A percentile compares a stretch with the other conserved stretches of the same genome.
Conservation (phyloP, 768 basidiomycete species). For the Strobilomyces dryophilus region DNA sequence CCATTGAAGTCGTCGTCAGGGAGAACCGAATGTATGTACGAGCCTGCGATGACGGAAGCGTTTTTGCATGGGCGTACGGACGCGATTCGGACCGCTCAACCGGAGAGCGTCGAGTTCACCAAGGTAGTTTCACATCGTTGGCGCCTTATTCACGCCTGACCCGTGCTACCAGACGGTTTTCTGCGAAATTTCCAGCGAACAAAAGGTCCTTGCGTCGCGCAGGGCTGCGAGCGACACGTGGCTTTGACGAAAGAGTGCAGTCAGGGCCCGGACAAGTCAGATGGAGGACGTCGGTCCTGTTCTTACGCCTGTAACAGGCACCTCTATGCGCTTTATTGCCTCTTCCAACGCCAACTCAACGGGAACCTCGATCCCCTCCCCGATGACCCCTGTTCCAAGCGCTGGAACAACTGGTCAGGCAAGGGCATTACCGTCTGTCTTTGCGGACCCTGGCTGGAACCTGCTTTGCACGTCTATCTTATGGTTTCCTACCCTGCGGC, state of each 20-base stretch:
- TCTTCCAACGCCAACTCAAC: conserved; percentile 78
- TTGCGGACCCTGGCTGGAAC: conserved; percentile 84
- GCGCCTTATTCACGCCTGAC: background rate
- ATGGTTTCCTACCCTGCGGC: conserved; percentile 83
- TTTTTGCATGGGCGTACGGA: conserved; percentile 96
- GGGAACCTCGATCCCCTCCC: conserved; percentile 35
- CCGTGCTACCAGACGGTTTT: conserved; percentile 62
- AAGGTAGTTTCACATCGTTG: conserved; percentile 43
- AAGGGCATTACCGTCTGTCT: conserved; percentile 54
- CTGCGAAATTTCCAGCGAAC: conserved; percentile 62
- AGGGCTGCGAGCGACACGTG: conserved; percentile 86
- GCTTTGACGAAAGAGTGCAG: conserved; percentile 85
- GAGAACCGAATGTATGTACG: conserved; percentile 90
- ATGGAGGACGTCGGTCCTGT: conserved; percentile 26
- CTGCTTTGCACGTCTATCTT: conserved; percentile 81
- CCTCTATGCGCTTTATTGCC: conserved; percentile 90
- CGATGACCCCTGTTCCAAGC: conserved; percentile 35
- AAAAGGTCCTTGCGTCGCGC: conserved; percentile 74
- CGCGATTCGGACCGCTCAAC: conserved; percentile 87
- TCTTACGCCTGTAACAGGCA: conserved; percentile 44
- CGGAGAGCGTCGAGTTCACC: conserved; percentile 80
- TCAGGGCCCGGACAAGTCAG: conserved; percentile 92
- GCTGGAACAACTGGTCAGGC: conserved; percentile 7
- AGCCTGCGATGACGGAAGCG: conserved; percentile 97
- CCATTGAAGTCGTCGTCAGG: conserved; percentile 29